Evolutionary conservation across 805 yeast species (phyloP), one percentile per base, ranked within the genome.

Genomic region (Helenozyma baotianmanensis): DNA sequence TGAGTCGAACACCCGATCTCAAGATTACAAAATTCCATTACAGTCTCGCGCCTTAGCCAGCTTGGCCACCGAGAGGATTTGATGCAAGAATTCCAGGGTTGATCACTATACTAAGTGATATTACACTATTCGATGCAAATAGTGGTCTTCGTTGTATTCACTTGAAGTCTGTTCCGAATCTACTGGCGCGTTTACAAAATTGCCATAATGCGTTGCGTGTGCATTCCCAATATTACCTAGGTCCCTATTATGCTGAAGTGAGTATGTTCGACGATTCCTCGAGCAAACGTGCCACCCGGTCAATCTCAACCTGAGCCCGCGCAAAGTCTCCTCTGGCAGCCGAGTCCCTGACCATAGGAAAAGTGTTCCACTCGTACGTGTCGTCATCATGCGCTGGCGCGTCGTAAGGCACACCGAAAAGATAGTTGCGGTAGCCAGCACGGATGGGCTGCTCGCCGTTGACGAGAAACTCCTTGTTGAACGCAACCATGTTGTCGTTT

Each of bases 311-410:
- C 39, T 79, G 83, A 0, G 85, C 88, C 21, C 48, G 54, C 0
- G 48, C 60, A 66, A 75, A 72, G 38, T 78, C 72, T 0, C 64
- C 62, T 2, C 53, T 53, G 26, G 62, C 64, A 9, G 85, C 51
- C 0, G 76, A 78, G 50, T 88, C 95, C 40, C 94, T 69, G 2
- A 88, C 70, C 4, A 74, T 72, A 0, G 97, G 96, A 51, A 83
- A 87, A 2, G 83, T 69, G 57, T 79, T 77, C 72, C 82, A 73
- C 24, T 72, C 62, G 39, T 60, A 68, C 10, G 58, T 57, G 9
- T 49, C 51, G 25, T 47, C 45, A 6, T 48, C 47, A 2, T 35
- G 39, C 8, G 50, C 51, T 0, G 87, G 86, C 5, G 78, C 74
- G 49, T 69, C 61, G 31, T 69, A 51, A 29, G 83, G 78, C 6